Base-by-base conservation (phyloP, 2,329 filamentous ascomycete species). In the Stenocarpella maydis region DNA sequence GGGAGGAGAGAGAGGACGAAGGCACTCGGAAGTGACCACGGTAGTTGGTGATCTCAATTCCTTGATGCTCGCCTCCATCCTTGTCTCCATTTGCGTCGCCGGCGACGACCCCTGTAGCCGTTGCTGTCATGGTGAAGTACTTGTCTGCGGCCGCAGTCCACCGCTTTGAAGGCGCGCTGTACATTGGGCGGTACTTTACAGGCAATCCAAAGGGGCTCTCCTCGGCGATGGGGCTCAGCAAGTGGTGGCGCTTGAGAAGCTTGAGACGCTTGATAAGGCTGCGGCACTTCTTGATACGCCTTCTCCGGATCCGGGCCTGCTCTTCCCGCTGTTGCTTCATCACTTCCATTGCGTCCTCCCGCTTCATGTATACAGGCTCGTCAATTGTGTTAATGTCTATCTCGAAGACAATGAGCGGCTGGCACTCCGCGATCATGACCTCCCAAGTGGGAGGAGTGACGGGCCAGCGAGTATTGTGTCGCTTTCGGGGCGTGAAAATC, bases 401-500 rank as follows among this genome's bases (percentile, higher is more conserved):
- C 15, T 73, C 69, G 26, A 74, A 73, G n/a, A 74, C 69, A 55
- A 74, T 73, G 24, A 73, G 63, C 1, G 75, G 75, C 60, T 76
- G 74, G 34, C 74, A 55, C 4, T 72, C 72, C 3, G 73, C 75
- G 17, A 75, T 66, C 68, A 73, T 74, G 24, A 68, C 21, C 3
- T 68, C 53, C 68, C 67, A 69, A n/a, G 64, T 50, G 7, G 66
- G 68, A 24, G 74, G 73, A 37, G 73, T 70, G 26, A 79, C 71
- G 3, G 77, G 77, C 73, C 76, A 76, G 31, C 78, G 75, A n/a
- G 73, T 72, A 70, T 76, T 77, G 73, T 78, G 75, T 39, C 78
- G 72, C 68, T 79, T 80, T 28, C 76, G 72, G 2, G 78, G 76
- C 1, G 78, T 72, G 68, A 72, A 75, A 19, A 28, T 71, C 24